Percentiles rank a stretch among this genome's conserved stretches.
Evolutionary conservation across 345 rosid species (phyloP).

Genomic region (Lumnitzera racemosa): DNA sequence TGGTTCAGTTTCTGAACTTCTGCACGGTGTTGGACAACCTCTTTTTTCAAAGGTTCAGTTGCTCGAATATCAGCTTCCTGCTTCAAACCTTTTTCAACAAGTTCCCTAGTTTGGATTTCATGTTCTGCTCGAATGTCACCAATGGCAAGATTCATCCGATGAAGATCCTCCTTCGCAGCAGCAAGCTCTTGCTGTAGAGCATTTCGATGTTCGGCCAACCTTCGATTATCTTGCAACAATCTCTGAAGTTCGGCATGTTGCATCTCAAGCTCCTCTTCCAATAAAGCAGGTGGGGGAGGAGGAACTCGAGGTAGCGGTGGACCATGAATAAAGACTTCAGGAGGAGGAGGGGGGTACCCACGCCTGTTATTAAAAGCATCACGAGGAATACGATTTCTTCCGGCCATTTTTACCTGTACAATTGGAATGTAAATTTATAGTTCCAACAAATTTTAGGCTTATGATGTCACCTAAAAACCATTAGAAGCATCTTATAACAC

Average conservation of each 20-base stretch:
- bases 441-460: too few species aligned
- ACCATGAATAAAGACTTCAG: constrained; percentile 32
- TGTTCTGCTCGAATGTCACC: constrained; percentile 69
- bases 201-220: constrained; percentile 66
- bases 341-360: constrained; percentile 51
- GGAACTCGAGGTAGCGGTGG: constrained; percentile 48
- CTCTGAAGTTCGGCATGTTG: constrained; percentile 72
- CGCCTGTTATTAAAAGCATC: constrained; percentile 59
- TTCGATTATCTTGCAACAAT: constrained; percentile 68
- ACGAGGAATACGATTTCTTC: constrained; percentile 66
- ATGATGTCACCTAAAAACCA: too few species aligned
- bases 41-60: constrained; percentile 73
- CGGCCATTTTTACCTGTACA: constrained; percentile 48
- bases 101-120: constrained; percentile 56
- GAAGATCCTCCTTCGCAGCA: constrained; percentile 84
- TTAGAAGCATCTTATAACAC: too few species aligned
- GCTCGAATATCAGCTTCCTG: constrained; percentile 83
- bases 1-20: constrained; percentile 73
- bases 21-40: constrained; percentile 48
- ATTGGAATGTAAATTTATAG: too few species aligned
- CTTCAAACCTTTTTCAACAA: constrained; percentile 74
- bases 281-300: constrained; percentile 63
- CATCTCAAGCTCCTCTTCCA: constrained; percentile 84
- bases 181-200: constrained; percentile 67
- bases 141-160: constrained; percentile 55